Evolutionary conservation across 1,284 basidiomycete species (phyloP).

Genomic region (Ceratobasidium theobromae): DNA sequence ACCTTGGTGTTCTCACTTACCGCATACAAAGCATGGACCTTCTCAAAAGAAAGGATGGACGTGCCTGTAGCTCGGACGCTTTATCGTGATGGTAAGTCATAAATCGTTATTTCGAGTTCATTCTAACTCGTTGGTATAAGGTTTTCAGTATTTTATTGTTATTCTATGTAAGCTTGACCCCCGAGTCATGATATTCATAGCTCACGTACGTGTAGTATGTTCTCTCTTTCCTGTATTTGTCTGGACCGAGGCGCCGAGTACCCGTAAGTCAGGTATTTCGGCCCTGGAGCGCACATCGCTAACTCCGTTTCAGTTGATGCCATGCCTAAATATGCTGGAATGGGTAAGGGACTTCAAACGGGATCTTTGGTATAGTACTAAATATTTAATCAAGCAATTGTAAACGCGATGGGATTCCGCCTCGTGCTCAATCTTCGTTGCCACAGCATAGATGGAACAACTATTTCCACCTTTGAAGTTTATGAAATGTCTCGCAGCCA

Average conservation of each 20-base stretch:
- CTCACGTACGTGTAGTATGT: neutral
- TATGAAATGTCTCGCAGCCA: slow-evolving; percentile 1
- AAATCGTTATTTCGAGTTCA: neutral
- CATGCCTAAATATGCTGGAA: slow-evolving; percentile 15
- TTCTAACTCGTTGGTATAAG: neutral
- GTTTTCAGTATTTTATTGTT: slow-evolving; percentile 23
- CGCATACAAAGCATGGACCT: slow-evolving; percentile 7
- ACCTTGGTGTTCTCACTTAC: slow-evolving; percentile 9
- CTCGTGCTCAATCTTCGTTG: slow-evolving; percentile 21
- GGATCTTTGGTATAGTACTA: neutral
- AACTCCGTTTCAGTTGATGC: slow-evolving; percentile 3
- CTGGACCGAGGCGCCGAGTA: slow-evolving; percentile 14
- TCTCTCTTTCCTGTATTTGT: slow-evolving; percentile 15
- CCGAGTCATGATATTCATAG: neutral
- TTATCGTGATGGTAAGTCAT: slow-evolving; percentile 18
- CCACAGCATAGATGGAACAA: neutral
- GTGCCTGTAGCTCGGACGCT: neutral
- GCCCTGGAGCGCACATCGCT: neutral
- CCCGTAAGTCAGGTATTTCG: neutral
- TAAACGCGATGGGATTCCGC: slow-evolving; percentile 12
- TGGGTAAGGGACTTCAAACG: neutral
- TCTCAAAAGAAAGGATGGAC: neutral
- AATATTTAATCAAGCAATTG: neutral
- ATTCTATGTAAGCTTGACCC: neutral
- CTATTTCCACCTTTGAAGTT: neutral